phyloP scores from a whole-genome alignment of 441 rosid species.

The Pelargonium citronellum region DNA sequence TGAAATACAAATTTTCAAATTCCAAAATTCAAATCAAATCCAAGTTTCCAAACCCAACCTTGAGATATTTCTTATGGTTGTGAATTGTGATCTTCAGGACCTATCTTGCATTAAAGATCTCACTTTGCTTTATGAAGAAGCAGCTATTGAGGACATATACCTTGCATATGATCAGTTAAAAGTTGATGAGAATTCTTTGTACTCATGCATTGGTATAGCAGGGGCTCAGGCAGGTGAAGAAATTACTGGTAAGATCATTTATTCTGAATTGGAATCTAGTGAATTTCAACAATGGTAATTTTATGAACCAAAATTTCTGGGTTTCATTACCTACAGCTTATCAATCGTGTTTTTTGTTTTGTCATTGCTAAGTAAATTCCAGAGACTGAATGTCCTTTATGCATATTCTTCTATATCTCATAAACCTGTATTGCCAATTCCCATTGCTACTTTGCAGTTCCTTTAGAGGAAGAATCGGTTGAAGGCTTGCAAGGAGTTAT shows the following conservation, averaged over 20 bases:
- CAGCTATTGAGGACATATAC: conserved; percentile 82
- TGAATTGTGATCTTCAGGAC: conserved; percentile 41
- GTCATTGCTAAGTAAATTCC: no score
- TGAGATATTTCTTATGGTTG: conserved; percentile 16
- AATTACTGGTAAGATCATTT: conserved; percentile 38
- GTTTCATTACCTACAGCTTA: not conserved
- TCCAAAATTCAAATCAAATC: no score
- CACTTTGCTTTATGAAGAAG: conserved; percentile 70
- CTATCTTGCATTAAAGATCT: conserved; percentile 92
- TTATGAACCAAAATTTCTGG: no score
- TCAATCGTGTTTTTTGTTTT: not conserved
- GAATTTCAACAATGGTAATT: not conserved
- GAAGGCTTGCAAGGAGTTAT: conserved; percentile 56
- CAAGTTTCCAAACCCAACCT: no score
- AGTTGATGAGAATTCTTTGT: conserved; percentile 72
- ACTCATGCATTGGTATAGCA: conserved; percentile 93
- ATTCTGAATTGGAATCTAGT: not conserved
- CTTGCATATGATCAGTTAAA: conserved; percentile 84
- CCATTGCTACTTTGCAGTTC: conserved; percentile 33
- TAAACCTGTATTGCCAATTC: not conserved
- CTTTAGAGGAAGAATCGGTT: conserved; percentile 51
- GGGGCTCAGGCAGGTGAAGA: conserved; percentile 80
- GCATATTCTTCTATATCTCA: conserved; percentile 4
- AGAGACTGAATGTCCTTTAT: not conserved
- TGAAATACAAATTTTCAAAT: no score